Evolutionary conservation across 164 flowering plant genomes (phyloP).

Genomic region (Santalum album): DNA sequence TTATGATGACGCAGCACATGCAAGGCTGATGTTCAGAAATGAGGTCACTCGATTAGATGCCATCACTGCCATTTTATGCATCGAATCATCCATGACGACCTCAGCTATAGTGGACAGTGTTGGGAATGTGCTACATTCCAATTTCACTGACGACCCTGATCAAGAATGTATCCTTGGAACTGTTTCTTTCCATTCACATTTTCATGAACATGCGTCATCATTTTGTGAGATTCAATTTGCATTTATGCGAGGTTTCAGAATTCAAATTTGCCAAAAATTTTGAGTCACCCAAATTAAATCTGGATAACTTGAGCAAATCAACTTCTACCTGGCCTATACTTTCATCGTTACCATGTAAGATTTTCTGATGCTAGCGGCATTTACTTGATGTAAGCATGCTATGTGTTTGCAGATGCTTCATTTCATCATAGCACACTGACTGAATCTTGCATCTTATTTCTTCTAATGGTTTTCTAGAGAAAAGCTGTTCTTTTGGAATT

Average conservation of each 20-base stretch:
- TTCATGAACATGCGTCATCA: background rate
- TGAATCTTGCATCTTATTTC: no score
- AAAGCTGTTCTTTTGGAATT: no score
- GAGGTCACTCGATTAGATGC: slow-evolving; percentile 84
- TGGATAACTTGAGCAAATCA: no score
- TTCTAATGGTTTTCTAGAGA: no score
- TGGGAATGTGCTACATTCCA: slow-evolving; percentile 92
- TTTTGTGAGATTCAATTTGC: background rate
- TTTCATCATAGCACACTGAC: no score
- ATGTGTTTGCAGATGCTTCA: no score
- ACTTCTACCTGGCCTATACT: no score
- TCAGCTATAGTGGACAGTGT: slow-evolving; percentile 85
- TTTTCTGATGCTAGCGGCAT: no score
- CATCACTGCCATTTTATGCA: slow-evolving; percentile 82
- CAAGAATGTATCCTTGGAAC: slow-evolving; percentile 80
- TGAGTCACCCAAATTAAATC: no score
- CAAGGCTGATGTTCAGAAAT: slow-evolving; percentile 93
- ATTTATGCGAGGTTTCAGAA: background rate
- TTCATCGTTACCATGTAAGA: no score
- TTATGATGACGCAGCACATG: slow-evolving; percentile 62
- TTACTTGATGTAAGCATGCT: no score
- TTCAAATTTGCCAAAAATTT: no score
- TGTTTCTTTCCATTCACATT: background rate
- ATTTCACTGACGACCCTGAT: slow-evolving; percentile 84
- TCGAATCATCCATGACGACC: slow-evolving; percentile 96